Percentiles rank a stretch among this genome's conserved stretches.
Conservation (phyloP, 2,329 filamentous ascomycete species). For the Xylariaceae sp. region DNA sequence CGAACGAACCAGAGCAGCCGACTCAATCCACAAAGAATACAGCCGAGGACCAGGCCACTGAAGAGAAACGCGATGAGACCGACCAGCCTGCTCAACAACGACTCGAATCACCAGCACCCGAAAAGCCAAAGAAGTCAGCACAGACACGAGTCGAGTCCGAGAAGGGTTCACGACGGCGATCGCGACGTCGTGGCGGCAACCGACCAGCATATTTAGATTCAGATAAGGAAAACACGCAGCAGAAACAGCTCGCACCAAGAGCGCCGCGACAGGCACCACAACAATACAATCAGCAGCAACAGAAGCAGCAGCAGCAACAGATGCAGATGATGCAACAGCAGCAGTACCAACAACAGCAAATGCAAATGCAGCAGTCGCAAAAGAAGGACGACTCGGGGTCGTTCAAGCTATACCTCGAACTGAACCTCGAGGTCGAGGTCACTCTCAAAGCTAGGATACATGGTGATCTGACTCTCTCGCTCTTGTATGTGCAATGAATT, state of each 20-base stretch:
- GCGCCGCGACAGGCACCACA: constrained; percentile 21
- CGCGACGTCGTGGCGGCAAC: constrained; percentile 31
- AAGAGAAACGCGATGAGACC: constrained; percentile 7
- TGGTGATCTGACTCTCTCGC: constrained; percentile 64
- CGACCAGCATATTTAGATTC: constrained; percentile 28
- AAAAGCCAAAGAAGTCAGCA: constrained; percentile 28
- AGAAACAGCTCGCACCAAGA: constrained; percentile 29
- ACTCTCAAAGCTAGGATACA: constrained; percentile 82
- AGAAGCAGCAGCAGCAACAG: constrained; percentile 23
- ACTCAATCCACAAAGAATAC: not conserved
- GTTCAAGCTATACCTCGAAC: constrained; percentile 68
- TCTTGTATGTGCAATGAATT: constrained; percentile 17
- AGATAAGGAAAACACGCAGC: constrained; percentile 25
- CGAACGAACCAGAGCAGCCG: not conserved
- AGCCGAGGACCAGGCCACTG: constrained; percentile 7
- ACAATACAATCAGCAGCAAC: constrained; percentile 20
- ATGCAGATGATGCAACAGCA: constrained; percentile 26
- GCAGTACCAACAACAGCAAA: constrained; percentile 22
- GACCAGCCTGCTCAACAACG: constrained; percentile 16
- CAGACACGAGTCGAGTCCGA: constrained; percentile 24
- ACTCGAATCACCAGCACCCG: constrained; percentile 33
- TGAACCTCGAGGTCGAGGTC: constrained; percentile 81
- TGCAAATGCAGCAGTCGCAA: constrained; percentile 25
- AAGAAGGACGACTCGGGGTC: constrained; percentile 45
- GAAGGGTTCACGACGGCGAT: constrained; percentile 24